Evolutionary conservation across 2,329 filamentous ascomycete species (phyloP).

Genomic region (Aspergillus ochraceus): DNA sequence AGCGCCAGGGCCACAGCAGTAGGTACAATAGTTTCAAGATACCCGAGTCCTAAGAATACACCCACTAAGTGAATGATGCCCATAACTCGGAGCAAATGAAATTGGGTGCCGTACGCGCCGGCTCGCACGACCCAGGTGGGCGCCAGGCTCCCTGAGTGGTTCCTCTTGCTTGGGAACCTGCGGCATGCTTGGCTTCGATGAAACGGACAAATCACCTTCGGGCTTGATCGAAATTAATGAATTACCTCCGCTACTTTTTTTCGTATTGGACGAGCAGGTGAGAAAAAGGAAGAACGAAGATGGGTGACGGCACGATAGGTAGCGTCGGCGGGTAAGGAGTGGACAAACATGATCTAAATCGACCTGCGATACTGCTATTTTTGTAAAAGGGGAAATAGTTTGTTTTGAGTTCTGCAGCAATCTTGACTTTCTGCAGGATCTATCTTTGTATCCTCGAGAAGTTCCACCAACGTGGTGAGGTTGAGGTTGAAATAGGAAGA

Average conservation of each 20-base stretch:
- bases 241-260: background rate
- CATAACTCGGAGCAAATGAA: constrained; percentile 12
- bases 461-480: background rate
- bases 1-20: background rate
- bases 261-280: constrained; percentile 7
- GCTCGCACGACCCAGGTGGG: constrained; percentile 16
- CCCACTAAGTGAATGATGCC: constrained; percentile 1
- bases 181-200: constrained; percentile 11
- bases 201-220: constrained; percentile 13
- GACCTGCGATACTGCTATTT: background rate
- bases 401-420: constrained; percentile 1
- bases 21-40: constrained; percentile 21
- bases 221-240: background rate
- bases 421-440: constrained; percentile 1
- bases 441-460: background rate
- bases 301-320: background rate
- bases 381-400: background rate
- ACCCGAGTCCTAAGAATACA: constrained; percentile 24
- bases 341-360: background rate
- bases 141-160: constrained; percentile 25
- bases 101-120: constrained; percentile 30
- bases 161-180: constrained; percentile 13
- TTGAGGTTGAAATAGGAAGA: background rate
- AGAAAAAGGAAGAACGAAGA: background rate
- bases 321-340: background rate